Evolutionary conservation across 2,329 filamentous ascomycete species (phyloP).

Genomic region (Arthrobotrys pseudoclavata): DNA sequence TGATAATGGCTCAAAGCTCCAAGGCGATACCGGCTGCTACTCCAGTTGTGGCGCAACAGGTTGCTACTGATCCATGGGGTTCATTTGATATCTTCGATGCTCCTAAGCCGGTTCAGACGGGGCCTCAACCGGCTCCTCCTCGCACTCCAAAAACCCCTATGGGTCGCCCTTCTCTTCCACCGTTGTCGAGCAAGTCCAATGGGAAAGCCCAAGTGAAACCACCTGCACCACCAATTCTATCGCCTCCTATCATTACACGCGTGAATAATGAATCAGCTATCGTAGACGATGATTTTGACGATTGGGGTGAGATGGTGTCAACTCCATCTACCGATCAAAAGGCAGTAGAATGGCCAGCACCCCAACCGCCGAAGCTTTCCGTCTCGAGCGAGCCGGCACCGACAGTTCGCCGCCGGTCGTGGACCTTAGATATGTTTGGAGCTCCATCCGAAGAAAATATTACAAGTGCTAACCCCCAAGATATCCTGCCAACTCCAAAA

Average conservation of each 20-base stretch:
- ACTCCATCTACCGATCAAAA: constrained; percentile 48
- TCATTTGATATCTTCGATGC: constrained; percentile 60
- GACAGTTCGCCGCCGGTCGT: constrained; percentile 39
- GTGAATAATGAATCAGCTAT: constrained; percentile 33
- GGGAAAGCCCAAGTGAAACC: constrained; percentile 25
- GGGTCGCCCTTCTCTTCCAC: constrained; percentile 42
- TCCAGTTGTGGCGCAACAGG: neutral
- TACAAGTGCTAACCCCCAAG: constrained; percentile 48
- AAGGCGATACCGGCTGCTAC: neutral
- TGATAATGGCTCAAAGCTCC: neutral
- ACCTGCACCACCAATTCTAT: constrained; percentile 37
- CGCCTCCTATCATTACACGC: constrained; percentile 28
- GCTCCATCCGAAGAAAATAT: constrained; percentile 50
- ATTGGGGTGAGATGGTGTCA: constrained; percentile 58
- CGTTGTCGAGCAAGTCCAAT: constrained; percentile 41
- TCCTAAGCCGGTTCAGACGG: constrained; percentile 23
- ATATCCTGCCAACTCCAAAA: constrained; percentile 40
- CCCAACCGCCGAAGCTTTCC: constrained; percentile 32
- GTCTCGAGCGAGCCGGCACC: constrained; percentile 32
- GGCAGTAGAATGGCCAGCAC: constrained; percentile 26
- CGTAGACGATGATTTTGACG: constrained; percentile 52
- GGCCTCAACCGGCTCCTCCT: constrained; percentile 21
- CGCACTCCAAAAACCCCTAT: constrained; percentile 21
- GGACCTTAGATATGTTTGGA: constrained; percentile 54
- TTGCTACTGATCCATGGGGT: constrained; percentile 49